Evolutionary conservation across 805 yeast genomes (phyloP).

Genomic region (Scheffersomyces stipitis): DNA sequence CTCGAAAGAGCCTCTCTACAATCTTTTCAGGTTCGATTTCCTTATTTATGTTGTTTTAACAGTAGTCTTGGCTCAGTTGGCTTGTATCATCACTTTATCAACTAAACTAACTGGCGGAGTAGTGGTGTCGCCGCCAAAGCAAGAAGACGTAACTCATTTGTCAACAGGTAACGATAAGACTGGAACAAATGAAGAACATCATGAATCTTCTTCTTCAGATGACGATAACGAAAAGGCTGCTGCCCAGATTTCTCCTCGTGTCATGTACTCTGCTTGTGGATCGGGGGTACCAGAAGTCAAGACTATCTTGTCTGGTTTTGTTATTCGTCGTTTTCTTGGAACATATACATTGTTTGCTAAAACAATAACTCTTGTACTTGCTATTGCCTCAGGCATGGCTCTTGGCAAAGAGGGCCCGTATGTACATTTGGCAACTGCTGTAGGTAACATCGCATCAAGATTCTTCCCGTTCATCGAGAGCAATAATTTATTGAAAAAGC

Average conservation of each 20-base stretch:
- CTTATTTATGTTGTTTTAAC: conserved; percentile 37
- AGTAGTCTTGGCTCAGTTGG: conserved; percentile 40
- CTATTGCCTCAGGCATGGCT: conserved; percentile 57
- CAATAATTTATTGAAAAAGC: conserved; percentile 52
- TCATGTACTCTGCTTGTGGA: conserved; percentile 53
- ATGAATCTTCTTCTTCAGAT: no score
- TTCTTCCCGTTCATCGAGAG: conserved; percentile 43
- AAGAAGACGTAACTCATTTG: not conserved
- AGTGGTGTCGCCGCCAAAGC: not conserved
- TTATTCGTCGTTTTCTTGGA: conserved; percentile 53
- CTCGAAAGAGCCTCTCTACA: conserved; percentile 7
- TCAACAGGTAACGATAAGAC: no score
- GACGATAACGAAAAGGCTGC: not conserved
- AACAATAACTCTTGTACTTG: conserved; percentile 46
- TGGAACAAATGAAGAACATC: not conserved
- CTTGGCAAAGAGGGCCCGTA: conserved; percentile 65
- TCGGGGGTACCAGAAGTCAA: conserved; percentile 65
- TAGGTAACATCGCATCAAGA: conserved; percentile 54
- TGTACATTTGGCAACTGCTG: conserved; percentile 59
- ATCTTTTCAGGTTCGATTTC: conserved; percentile 27
- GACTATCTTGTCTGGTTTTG: conserved; percentile 58
- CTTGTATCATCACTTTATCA: conserved; percentile 46
- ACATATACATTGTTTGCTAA: conserved; percentile 50
- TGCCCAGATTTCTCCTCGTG: conserved; percentile 11
- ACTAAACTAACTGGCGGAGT: conserved; percentile 36